phyloP scores from a whole-genome alignment of 1,284 basidiomycete genomes.

The Anthracocystis walkeri region DNA sequence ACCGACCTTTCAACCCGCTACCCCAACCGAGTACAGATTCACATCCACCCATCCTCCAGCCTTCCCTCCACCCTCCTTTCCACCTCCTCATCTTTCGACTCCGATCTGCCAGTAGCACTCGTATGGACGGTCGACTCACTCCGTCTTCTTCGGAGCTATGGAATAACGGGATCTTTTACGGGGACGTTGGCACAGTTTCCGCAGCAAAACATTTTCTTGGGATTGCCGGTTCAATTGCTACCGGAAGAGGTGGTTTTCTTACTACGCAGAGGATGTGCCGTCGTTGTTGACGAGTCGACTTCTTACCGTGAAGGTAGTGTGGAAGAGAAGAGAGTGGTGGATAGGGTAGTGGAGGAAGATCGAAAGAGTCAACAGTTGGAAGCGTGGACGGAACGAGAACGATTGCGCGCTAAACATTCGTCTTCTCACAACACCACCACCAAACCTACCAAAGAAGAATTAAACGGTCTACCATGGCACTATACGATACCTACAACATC shows the following conservation, averaged over 20 bases:
- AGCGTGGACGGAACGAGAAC: constrained; percentile 23
- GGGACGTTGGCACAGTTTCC: constrained; percentile 94
- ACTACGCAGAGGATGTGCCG: constrained; percentile 78
- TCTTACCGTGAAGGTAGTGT: constrained; percentile 9
- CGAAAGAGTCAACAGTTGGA: constrained; percentile 74
- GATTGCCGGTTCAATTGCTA: constrained; percentile 85
- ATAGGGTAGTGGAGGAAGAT: constrained; percentile 59
- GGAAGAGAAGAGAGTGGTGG: constrained; percentile 1
- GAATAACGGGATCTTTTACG: constrained; percentile 83
- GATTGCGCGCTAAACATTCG: constrained; percentile 70
- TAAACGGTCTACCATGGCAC: constrained; percentile 25
- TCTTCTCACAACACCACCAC: constrained; percentile 37
- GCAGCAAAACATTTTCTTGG: constrained; percentile 96
- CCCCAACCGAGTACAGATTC: constrained; percentile 29
- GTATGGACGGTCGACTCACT: constrained; percentile 43
- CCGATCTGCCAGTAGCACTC: constrained; percentile 17
- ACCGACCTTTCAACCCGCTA: neutral
- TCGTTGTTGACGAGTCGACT: constrained; percentile 24
- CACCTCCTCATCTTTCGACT: neutral
- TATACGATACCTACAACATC: constrained; percentile 40
- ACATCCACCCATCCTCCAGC: constrained; percentile 21
- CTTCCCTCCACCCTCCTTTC: constrained; percentile 1
- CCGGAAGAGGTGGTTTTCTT: constrained; percentile 92
- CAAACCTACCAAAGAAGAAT: constrained; percentile 22
- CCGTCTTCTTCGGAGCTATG: constrained; percentile 73